Percentiles rank a stretch among this genome's conserved stretches.
Conservation (phyloP, 2,329 filamentous ascomycete species). For the Xylaria arbuscula region DNA sequence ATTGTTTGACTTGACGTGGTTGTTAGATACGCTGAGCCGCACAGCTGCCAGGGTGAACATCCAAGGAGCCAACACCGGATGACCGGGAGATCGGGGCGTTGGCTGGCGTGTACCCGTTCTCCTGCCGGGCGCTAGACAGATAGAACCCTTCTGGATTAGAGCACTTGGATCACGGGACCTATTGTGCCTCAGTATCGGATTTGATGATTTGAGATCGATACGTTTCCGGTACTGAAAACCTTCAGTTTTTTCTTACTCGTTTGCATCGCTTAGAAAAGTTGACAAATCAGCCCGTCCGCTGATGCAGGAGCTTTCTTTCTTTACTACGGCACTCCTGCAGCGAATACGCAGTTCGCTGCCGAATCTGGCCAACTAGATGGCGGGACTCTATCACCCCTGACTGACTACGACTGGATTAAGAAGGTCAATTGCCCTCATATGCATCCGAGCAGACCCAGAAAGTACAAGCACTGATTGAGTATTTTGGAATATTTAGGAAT, state of each 20-base stretch:
- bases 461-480: neutral
- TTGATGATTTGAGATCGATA: constrained; percentile 2
- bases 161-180: neutral
- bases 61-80: no score
- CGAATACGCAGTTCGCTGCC: constrained; percentile 3
- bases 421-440: neutral
- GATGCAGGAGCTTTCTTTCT: neutral
- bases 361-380: neutral
- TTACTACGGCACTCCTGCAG: constrained; percentile 3
- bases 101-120: no score
- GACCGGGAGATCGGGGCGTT: no score
- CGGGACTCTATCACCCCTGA: neutral
- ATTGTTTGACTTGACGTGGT: no score
- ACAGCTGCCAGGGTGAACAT: no score
- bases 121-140: neutral
- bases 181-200: neutral
- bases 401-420: constrained; percentile 2
- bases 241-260: neutral
- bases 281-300: neutral
- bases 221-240: neutral
- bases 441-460: neutral
- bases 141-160: neutral
- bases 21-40: no score
- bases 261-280: neutral
- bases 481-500: constrained; percentile 3